Evolutionary conservation across 1,284 basidiomycete genomes (phyloP).

Genomic region (Thelephora terrestris): DNA sequence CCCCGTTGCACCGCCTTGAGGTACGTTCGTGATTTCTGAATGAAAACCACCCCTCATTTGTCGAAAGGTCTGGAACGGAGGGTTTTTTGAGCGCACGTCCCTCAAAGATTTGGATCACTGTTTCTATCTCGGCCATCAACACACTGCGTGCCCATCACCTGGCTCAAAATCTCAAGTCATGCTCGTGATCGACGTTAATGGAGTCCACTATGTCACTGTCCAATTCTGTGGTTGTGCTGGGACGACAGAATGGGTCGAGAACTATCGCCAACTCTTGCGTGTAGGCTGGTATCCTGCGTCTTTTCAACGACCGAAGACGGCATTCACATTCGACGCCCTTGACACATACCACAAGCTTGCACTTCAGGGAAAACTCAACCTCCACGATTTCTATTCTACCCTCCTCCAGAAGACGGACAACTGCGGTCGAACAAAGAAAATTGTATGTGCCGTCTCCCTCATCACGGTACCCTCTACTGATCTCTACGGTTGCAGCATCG

Average conservation of each 20-base stretch:
- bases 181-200: conserved; percentile 11
- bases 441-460: no score
- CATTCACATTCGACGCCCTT: conserved; percentile 19
- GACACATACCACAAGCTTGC: conserved; percentile 20
- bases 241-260: no score
- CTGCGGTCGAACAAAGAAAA: no score
- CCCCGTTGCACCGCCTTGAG: no score
- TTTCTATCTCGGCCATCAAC: conserved; percentile 8
- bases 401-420: no score
- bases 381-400: no score
- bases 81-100: background rate
- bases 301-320: conserved; percentile 14
- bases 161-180: background rate
- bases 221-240: conserved; percentile 13
- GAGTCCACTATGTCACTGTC: conserved; percentile 10
- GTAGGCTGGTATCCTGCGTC: conserved; percentile 22
- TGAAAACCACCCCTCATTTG: no score
- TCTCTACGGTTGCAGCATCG: no score
- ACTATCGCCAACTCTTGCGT: conserved; percentile 17
- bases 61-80: conserved; percentile 2
- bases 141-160: background rate
- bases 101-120: conserved; percentile 4
- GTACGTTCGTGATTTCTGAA: no score
- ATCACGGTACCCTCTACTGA: no score
- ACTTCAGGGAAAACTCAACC: no score